Conservation (phyloP, 805 yeast species). For the Kuraishia piskuri region DNA sequence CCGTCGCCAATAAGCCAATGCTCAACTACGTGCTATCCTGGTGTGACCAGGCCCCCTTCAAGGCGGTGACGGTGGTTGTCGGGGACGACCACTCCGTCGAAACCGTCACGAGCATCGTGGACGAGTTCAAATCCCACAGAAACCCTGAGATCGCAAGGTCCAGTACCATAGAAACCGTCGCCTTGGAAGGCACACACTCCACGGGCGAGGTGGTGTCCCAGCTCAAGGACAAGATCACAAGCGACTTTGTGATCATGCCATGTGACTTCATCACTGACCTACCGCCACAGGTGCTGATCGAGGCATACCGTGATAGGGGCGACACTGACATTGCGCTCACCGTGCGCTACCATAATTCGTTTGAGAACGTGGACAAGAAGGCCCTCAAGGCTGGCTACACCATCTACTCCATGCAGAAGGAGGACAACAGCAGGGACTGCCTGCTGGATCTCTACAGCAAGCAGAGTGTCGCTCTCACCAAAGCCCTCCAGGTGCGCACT, state of each 20-base stretch:
- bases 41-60: slow-evolving; percentile 85
- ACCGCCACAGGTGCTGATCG: slow-evolving; percentile 83
- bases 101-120: slow-evolving; percentile 40
- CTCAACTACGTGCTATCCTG: slow-evolving; percentile 81
- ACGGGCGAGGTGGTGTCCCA: slow-evolving; percentile 60
- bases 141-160: slow-evolving; percentile 20
- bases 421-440: slow-evolving; percentile 28
- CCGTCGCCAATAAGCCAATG: slow-evolving; percentile 87
- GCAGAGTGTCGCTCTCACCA: slow-evolving; percentile 60
- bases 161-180: slow-evolving; percentile 31
- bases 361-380: slow-evolving; percentile 77
- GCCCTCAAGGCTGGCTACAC: slow-evolving; percentile 60
- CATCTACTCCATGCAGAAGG: slow-evolving; percentile 42
- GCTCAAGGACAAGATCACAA: slow-evolving; percentile 29
- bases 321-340: slow-evolving; percentile 64
- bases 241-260: slow-evolving; percentile 75
- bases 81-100: slow-evolving; percentile 34
- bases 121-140: slow-evolving; percentile 34
- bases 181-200: slow-evolving; percentile 33
- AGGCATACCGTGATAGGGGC: slow-evolving; percentile 68
- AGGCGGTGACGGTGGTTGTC: slow-evolving; percentile 55
- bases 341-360: slow-evolving; percentile 63
- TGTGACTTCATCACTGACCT: slow-evolving; percentile 91
- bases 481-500: slow-evolving; percentile 69
- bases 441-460: slow-evolving; percentile 68